Conservation (phyloP, 2,329 filamentous ascomycete genomes). For the Monosporascus sp. region DNA sequence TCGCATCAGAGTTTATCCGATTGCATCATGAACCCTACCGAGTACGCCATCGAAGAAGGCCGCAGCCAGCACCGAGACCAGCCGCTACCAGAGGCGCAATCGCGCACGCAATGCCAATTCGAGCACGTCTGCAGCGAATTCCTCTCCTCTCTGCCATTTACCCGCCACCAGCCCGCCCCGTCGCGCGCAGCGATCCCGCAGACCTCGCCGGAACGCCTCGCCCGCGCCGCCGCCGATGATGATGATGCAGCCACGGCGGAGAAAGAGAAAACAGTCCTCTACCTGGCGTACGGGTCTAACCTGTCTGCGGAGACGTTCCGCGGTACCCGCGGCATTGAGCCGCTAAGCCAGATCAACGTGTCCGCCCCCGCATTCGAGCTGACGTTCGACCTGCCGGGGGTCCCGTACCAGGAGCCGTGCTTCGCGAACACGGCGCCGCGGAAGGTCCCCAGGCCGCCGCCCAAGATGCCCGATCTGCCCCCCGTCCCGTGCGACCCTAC, state of each 20-base stretch:
- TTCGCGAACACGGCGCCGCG: constrained; percentile 76
- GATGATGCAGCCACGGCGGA: constrained; percentile 7
- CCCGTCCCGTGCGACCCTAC: constrained; percentile 20
- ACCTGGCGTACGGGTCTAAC: constrained; percentile 91
- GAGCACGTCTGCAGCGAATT: background rate
- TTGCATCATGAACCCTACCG: background rate
- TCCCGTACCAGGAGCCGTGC: constrained; percentile 86
- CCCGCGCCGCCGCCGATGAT: constrained; percentile 23
- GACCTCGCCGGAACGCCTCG: constrained; percentile 35
- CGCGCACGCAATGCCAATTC: background rate
- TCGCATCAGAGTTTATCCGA: background rate
- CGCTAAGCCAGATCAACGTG: constrained; percentile 76
- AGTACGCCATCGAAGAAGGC: background rate
- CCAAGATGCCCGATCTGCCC: background rate
- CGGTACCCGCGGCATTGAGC: constrained; percentile 71
- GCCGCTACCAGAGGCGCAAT: background rate
- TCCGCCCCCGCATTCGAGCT: constrained; percentile 72
- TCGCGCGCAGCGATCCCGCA: constrained; percentile 27
- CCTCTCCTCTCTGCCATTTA: background rate
- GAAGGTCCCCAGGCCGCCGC: constrained; percentile 40
- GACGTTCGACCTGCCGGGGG: constrained; percentile 78
- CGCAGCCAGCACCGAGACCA: background rate
- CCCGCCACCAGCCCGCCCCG: constrained; percentile 1
- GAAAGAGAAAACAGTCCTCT: constrained; percentile 55
- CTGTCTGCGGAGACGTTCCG: constrained; percentile 75